Conservation (phyloP, 2,329 filamentous ascomycete genomes). For the Phialophora expanda region DNA sequence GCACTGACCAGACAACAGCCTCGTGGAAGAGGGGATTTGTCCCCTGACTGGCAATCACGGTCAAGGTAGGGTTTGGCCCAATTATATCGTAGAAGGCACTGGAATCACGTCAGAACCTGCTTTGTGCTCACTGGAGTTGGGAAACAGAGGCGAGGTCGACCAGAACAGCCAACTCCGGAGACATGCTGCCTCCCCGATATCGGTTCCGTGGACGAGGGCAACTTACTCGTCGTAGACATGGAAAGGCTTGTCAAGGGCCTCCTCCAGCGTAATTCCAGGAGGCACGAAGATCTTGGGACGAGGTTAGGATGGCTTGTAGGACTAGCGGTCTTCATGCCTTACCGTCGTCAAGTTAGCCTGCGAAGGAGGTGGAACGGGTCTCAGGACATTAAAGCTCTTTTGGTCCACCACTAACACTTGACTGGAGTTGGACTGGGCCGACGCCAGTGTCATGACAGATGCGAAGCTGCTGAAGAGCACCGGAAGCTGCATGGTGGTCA, state of each 20-base stretch:
- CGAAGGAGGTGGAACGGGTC: slow-evolving; percentile 47
- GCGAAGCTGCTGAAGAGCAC: slow-evolving; percentile 22
- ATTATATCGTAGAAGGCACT: slow-evolving; percentile 47
- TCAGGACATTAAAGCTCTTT: slow-evolving; percentile 52
- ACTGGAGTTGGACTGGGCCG: slow-evolving; percentile 40
- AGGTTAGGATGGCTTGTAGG: neutral
- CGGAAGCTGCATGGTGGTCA: slow-evolving; percentile 23
- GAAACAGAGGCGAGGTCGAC: neutral
- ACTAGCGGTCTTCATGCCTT: slow-evolving; percentile 24
- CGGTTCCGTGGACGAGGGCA: neutral
- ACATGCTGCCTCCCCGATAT: neutral
- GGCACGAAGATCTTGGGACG: slow-evolving; percentile 49
- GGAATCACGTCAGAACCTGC: neutral
- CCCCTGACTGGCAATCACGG: slow-evolving; percentile 54
- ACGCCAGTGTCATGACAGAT: slow-evolving; percentile 1
- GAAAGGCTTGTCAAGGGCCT: slow-evolving; percentile 45
- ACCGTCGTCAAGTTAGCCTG: slow-evolving; percentile 44
- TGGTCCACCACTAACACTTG: slow-evolving; percentile 54
- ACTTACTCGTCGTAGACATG: slow-evolving; percentile 54
- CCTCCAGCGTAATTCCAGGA: slow-evolving; percentile 50
- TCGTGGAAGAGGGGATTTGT: slow-evolving; percentile 61
- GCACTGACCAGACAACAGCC: slow-evolving; percentile 58
- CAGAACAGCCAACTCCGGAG: neutral
- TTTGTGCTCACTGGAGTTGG: too few species aligned
- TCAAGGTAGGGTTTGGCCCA: slow-evolving; percentile 56